A percentile compares a stretch with the other conserved stretches of the same genome.
These are phyloP conservation scores for Selaginella moellendorffii DNA, from an alignment of 75 land plant species.

Conservation along the genomic window DNA sequence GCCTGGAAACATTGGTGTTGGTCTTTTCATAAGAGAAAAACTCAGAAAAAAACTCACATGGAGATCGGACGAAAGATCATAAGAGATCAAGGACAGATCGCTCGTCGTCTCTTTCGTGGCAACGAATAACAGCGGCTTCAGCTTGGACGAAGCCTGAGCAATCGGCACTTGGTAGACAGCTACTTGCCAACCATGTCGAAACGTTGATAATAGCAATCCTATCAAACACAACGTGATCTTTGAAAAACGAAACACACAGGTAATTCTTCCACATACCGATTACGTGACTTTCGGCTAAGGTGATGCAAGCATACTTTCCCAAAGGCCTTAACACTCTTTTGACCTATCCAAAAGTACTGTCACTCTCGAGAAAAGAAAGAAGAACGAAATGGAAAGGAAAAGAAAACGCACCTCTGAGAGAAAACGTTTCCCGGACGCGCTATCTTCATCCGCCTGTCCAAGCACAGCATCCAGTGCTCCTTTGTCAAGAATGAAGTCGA, in stretches of 20 bases:
- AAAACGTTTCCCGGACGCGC: conserved; percentile 40
- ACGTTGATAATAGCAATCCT: conserved; percentile 65
- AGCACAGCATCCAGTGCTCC: conserved; percentile 86
- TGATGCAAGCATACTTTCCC: conserved; percentile 69
- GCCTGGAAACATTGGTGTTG: too few relatives aligned
- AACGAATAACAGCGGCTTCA: too few relatives aligned
- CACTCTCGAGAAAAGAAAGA: neutral
- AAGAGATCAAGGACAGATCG: conserved; percentile 17
- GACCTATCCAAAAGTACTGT: conserved; percentile 37
- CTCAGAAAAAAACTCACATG: too few relatives aligned
- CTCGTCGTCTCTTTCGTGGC: conserved; percentile 33
- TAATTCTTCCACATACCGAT: too few relatives aligned
- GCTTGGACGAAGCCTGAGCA: too few relatives aligned
- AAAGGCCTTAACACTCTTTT: conserved; percentile 50
- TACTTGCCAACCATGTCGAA: conserved; percentile 70
- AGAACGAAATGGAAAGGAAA: too few relatives aligned
- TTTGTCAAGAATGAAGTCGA: conserved; percentile 83
- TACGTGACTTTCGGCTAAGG: conserved; percentile 79
- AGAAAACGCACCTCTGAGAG: conserved; percentile 61
- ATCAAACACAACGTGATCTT: conserved; percentile 1
- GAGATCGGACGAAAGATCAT: too few relatives aligned
- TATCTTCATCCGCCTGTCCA: conserved; percentile 71
- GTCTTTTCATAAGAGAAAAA: too few relatives aligned
- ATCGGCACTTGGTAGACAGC: conserved; percentile 36
- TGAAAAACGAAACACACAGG: too few relatives aligned